phyloP scores from a whole-genome alignment of 495 filamentous ascomycete species.

The Apodospora peruviana region DNA sequence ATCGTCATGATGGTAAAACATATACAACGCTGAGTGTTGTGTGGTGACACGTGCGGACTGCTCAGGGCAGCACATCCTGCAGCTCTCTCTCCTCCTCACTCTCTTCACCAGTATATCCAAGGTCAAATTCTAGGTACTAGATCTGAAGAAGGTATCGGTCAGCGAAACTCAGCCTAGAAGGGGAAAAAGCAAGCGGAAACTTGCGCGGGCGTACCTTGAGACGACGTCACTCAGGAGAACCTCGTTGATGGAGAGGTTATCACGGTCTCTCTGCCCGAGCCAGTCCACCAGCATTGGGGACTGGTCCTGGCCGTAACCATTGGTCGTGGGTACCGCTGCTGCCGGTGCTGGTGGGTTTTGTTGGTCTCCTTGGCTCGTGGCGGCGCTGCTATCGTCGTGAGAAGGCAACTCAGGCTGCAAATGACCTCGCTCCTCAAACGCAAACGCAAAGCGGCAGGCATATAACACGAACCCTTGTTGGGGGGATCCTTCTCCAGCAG shows the following conservation, averaged over 20 bases:
- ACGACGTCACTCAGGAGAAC: constrained; percentile 9
- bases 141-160: no score
- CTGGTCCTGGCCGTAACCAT: not conserved
- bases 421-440: no score
- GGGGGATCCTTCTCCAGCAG: not conserved
- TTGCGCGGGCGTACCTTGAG: not conserved
- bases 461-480: not conserved
- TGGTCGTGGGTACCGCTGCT: not conserved
- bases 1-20: not conserved
- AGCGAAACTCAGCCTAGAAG: no score
- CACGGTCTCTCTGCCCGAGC: constrained; percentile 27
- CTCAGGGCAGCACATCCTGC: no score
- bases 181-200: not conserved
- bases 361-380: not conserved
- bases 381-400: constrained; percentile 7
- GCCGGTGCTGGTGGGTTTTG: not conserved
- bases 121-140: no score
- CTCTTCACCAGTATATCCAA: no score
- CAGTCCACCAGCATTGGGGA: constrained; percentile 33
- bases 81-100: no score
- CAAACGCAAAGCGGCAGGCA: not conserved
- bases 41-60: no score
- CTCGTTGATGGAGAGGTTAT: constrained; percentile 37
- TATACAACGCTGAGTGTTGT: not conserved
- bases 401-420: no score